These are phyloP conservation scores for Annulohypoxylon bovei DNA, from an alignment of 495 filamentous ascomycete genomes.

Conservation along the genomic window DNA sequence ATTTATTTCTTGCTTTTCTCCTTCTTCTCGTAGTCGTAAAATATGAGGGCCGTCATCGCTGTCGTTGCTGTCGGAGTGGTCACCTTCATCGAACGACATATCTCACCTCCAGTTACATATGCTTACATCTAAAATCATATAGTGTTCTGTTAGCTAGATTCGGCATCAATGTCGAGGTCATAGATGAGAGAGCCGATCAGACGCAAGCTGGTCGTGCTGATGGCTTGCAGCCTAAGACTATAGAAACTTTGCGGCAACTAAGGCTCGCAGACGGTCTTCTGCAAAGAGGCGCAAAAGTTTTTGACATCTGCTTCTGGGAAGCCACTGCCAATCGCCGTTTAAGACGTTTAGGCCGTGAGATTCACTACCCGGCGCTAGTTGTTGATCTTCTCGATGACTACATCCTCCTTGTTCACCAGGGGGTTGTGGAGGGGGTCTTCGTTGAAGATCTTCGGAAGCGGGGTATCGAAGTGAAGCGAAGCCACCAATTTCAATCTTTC, in stretches of 20 bases:
- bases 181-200: constrained; percentile 70
- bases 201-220: constrained; percentile 73
- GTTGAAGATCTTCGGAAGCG: constrained; percentile 69
- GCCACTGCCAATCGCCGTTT: constrained; percentile 60
- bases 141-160: constrained; percentile 73
- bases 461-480: constrained; percentile 65
- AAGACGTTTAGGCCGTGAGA: constrained; percentile 41
- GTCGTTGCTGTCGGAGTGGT: not conserved
- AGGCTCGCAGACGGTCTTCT: constrained; percentile 70
- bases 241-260: constrained; percentile 73
- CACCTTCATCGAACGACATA: not conserved
- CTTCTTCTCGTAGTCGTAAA: not conserved
- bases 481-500: constrained; percentile 65
- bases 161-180: constrained; percentile 67
- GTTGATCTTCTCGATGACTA: constrained; percentile 77
- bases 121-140: constrained; percentile 30
- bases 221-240: constrained; percentile 75
- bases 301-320: constrained; percentile 78
- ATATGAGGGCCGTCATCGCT: not conserved
- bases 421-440: constrained; percentile 75
- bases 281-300: constrained; percentile 70
- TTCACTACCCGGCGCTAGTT: constrained; percentile 60
- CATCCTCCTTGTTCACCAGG: constrained; percentile 77
- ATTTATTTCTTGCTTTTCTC: constrained; percentile 7
- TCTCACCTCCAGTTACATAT: not conserved